Base-by-base conservation (phyloP, 2,329 filamentous ascomycete species). In the Dothistroma pini region DNA sequence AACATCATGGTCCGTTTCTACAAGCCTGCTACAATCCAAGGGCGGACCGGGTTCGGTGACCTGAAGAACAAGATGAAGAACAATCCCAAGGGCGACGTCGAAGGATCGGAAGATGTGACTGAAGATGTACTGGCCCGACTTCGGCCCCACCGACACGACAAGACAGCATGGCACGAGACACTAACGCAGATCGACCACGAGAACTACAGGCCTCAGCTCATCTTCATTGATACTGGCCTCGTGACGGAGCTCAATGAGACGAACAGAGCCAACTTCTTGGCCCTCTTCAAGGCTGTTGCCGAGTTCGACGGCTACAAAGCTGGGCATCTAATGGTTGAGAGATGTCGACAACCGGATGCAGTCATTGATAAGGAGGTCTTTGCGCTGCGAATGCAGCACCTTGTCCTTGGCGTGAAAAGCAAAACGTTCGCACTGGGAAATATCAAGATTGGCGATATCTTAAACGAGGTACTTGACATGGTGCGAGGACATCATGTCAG, bases 1-100 rank as follows among this genome's bases (percentile, higher is more conserved):
- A 99, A 99, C 75, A 97, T 99, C 77, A 97, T 99, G 93, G 93
- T 99, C 52, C 91, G 96, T 65, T 99, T 99, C 79, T 97, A 97
- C 77, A 87, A 93, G 70, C 87, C 93, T 0, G 86, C 87, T 14
- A 83, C 88, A 63, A 84, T 93, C 0, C 85, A 89, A 54, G 79
- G 96, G 0, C 59, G 66, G 32, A 60, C 68, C 9, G 59, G 60
- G 10, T 53, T 67, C 2, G 44, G 51, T 7, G 57, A 60, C 11
- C 53, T 61, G 11, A 54, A 67, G 48, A 51, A 60, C 0, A 51
- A 57, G 14, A 59, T 70, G 31, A 64, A 53, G 8, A 59, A 68
- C 50, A 66, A 61, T 12, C 57, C 64, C 25, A 75, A 75, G 51
- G 61, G 69, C 29, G 69, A 73, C 25, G 68, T 71, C 21, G 72